phyloP scores from a whole-genome alignment of 2,329 filamentous ascomycete genomes.

The Tolypocladium ophioglossoides region DNA sequence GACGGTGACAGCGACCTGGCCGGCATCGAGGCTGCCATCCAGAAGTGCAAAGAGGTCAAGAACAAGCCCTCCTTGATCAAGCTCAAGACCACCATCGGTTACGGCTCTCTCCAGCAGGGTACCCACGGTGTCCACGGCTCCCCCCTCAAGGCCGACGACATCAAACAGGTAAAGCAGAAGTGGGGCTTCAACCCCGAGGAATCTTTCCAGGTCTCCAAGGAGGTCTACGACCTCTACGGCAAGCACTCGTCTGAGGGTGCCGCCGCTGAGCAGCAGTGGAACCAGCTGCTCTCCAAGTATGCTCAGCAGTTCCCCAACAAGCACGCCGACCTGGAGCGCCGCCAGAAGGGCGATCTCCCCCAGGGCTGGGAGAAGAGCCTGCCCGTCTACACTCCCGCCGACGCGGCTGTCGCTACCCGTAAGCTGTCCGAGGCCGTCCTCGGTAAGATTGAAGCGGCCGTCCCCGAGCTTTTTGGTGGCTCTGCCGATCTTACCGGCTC shows the following conservation, averaged over 20 bases:
- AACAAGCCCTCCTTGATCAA: conserved; percentile 97
- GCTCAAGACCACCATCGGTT: conserved; percentile 95
- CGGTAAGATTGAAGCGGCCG: conserved; percentile 67
- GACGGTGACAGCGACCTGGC: conserved; percentile 85
- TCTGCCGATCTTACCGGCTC: conserved; percentile 97
- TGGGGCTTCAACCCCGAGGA: conserved; percentile 95
- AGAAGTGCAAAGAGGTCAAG: conserved; percentile 74
- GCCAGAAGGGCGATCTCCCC: conserved; percentile 73
- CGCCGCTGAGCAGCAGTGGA: conserved; percentile 89
- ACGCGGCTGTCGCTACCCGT: conserved; percentile 79
- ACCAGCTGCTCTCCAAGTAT: conserved; percentile 85
- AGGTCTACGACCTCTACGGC: conserved; percentile 86
- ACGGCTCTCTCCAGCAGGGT: conserved; percentile 84
- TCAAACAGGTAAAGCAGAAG: conserved; percentile 84
- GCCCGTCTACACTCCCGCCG: conserved; percentile 78
- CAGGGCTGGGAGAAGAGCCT: conserved; percentile 94
- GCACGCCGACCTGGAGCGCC: conserved; percentile 70
- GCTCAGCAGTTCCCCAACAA: conserved; percentile 64
- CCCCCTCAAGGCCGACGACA: conserved; percentile 88
- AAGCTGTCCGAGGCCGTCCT: conserved; percentile 95
- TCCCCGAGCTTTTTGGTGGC: conserved; percentile 90
- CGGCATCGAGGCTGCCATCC: conserved; percentile 79
- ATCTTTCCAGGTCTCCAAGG: conserved; percentile 85
- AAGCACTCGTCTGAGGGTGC: conserved; percentile 80
- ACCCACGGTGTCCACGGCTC: conserved; percentile 95